These are phyloP conservation scores for Onygenales sp. DNA, from an alignment of 2,329 filamentous ascomycete genomes.

Conservation along the genomic window DNA sequence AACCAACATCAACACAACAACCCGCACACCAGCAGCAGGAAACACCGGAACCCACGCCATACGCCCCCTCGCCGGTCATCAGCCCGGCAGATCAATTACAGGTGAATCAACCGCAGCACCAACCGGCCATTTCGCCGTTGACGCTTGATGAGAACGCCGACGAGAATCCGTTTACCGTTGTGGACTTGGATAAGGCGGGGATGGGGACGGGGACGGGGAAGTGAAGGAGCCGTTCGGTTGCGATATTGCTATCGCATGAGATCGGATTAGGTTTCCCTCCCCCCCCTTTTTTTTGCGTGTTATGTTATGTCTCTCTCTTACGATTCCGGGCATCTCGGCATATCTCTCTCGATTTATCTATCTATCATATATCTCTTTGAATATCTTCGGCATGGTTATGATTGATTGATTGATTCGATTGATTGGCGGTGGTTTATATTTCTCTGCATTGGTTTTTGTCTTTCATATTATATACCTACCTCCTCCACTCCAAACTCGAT, in stretches of 20 bases:
- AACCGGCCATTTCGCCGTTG: conserved; percentile 6
- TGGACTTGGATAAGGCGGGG: neutral
- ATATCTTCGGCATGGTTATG: too few species aligned
- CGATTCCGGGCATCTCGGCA: too few species aligned
- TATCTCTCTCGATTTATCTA: too few species aligned
- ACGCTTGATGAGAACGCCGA: conserved; percentile 4
- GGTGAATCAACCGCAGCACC: neutral
- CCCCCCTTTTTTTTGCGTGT: neutral
- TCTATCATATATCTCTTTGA: too few species aligned
- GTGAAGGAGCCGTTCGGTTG: neutral
- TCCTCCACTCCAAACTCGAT: too few species aligned
- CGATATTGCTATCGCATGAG: too few species aligned
- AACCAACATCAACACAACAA: neutral
- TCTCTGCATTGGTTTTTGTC: too few species aligned
- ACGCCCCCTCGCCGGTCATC: conserved; percentile 3
- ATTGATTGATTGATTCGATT: too few species aligned
- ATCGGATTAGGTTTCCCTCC: neutral
- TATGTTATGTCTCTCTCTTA: too few species aligned
- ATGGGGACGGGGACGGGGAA: neutral
- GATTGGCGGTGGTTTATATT: too few species aligned
- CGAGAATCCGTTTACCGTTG: neutral
- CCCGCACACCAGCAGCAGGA: neutral
- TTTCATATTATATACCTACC: too few species aligned
- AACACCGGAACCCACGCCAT: neutral
- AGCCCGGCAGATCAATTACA: conserved; percentile 4